phyloP scores from a whole-genome alignment of 2,329 filamentous ascomycete genomes.

The Ascochyta pisi region DNA sequence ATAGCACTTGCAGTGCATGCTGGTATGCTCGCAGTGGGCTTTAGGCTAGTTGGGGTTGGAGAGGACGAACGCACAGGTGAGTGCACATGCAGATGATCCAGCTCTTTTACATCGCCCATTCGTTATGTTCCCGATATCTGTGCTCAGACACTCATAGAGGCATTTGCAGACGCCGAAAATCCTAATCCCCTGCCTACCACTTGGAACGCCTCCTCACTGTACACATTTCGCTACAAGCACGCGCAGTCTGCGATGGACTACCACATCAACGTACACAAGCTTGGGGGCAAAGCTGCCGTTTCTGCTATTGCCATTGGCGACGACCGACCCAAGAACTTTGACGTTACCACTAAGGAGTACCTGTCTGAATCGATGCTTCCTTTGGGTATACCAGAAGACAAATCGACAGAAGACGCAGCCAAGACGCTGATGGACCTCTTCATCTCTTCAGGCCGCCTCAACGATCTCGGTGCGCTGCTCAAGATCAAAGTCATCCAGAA shows the following conservation, averaged over 20 bases:
- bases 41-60: conserved; percentile 80
- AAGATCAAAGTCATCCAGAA: conserved; percentile 84
- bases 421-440: conserved; percentile 66
- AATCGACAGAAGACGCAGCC: conserved; percentile 55
- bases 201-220: conserved; percentile 80
- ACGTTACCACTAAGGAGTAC: conserved; percentile 76
- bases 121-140: conserved; percentile 18
- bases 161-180: conserved; percentile 62
- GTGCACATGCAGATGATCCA: conserved; percentile 17
- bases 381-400: conserved; percentile 56
- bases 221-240: conserved; percentile 87
- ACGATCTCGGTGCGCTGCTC: conserved; percentile 72
- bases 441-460: conserved; percentile 73
- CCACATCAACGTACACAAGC: conserved; percentile 79
- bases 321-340: conserved; percentile 80
- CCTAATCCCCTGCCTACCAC: conserved; percentile 70
- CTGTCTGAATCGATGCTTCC: conserved; percentile 69
- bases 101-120: not conserved
- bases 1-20: conserved; percentile 85
- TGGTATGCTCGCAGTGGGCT: conserved; percentile 80
- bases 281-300: conserved; percentile 84
- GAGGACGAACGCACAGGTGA: conserved; percentile 79
- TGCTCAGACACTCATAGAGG: conserved; percentile 54
- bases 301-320: conserved; percentile 80
- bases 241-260: conserved; percentile 84